A percentile compares a stretch with the other conserved stretches of the same genome.
These are phyloP conservation scores for Peronospora farinosa DNA, from an alignment of 352 stramenopile species.

Conservation along the genomic window DNA sequence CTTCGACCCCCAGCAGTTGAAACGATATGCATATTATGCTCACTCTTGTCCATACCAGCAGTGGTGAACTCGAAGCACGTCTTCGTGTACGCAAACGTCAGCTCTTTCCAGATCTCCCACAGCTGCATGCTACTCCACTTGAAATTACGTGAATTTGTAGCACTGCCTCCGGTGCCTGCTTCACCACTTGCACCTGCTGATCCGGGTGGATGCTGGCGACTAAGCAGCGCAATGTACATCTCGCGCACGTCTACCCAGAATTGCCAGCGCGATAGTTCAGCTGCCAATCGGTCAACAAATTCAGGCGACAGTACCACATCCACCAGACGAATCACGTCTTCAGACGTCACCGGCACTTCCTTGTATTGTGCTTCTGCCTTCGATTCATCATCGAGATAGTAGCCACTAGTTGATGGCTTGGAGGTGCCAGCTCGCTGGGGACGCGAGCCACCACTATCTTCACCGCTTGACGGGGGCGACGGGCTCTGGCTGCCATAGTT, in stretches of 20 bases:
- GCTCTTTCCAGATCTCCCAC: conserved; percentile 80
- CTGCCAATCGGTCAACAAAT: conserved; percentile 59
- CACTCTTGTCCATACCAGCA: conserved; percentile 78
- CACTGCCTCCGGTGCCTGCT: conserved; percentile 23
- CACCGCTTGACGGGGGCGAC: conserved; percentile 29
- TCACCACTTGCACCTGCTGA: conserved; percentile 9
- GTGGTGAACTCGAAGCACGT: conserved; percentile 77
- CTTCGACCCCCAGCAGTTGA: conserved; percentile 21
- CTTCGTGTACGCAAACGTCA: conserved; percentile 77
- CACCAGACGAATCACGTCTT: conserved; percentile 69
- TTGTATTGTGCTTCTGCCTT: conserved; percentile 41
- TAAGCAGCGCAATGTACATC: conserved; percentile 60
- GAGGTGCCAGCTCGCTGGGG: conserved; percentile 11
- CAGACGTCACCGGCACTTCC: conserved; percentile 58
- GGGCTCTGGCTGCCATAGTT: conserved; percentile 31
- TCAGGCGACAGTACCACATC: conserved; percentile 67
- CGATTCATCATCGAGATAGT: conserved; percentile 31
- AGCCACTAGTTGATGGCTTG: conserved; percentile 12
- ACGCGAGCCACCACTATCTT: conserved; percentile 19
- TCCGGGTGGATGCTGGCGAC: conserved; percentile 25
- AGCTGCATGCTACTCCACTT: conserved; percentile 81
- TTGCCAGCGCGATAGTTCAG: conserved; percentile 67
- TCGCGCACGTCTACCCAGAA: conserved; percentile 76
- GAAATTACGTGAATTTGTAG: conserved; percentile 47
- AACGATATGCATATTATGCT: conserved; percentile 34